These are phyloP conservation scores for Eucalyptus albens DNA, from an alignment of 345 rosid species.

Conservation along the genomic window DNA sequence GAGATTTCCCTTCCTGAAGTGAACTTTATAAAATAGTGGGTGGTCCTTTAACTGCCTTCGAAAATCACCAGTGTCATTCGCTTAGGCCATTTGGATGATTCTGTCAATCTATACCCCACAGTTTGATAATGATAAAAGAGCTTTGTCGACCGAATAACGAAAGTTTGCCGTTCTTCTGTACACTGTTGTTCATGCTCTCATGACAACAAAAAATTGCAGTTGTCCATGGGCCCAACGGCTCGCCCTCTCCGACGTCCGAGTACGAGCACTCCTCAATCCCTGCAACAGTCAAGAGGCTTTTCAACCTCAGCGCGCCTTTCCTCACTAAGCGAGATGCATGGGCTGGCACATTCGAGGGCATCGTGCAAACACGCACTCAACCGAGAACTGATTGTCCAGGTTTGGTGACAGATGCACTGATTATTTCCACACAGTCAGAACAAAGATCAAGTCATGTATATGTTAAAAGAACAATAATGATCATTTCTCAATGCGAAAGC, in stretches of 20 bases:
- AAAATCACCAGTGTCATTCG: background rate
- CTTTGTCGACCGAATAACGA: background rate
- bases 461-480: background rate
- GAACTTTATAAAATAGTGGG: background rate
- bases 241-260: constrained; percentile 70
- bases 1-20: background rate
- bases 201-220: constrained; percentile 17
- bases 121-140: background rate
- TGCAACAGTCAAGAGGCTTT: constrained; percentile 80
- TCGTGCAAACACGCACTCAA: constrained; percentile 32
- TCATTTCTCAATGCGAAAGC: background rate
- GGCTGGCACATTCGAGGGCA: constrained; percentile 80
- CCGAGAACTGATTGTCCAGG: constrained; percentile 93
- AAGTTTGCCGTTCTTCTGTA: background rate
- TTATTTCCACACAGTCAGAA: background rate
- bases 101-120: background rate
- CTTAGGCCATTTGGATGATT: background rate
- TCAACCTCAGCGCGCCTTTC: constrained; percentile 53
- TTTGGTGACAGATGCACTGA: background rate
- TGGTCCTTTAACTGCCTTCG: background rate
- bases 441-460: background rate
- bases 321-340: constrained; percentile 81
- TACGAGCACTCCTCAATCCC: constrained; percentile 94
- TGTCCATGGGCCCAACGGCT: constrained; percentile 79
- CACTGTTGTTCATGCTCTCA: background rate